These are phyloP conservation scores for Trichosporon coremiiforme DNA, from an alignment of 1,284 basidiomycete species.

Conservation along the genomic window DNA sequence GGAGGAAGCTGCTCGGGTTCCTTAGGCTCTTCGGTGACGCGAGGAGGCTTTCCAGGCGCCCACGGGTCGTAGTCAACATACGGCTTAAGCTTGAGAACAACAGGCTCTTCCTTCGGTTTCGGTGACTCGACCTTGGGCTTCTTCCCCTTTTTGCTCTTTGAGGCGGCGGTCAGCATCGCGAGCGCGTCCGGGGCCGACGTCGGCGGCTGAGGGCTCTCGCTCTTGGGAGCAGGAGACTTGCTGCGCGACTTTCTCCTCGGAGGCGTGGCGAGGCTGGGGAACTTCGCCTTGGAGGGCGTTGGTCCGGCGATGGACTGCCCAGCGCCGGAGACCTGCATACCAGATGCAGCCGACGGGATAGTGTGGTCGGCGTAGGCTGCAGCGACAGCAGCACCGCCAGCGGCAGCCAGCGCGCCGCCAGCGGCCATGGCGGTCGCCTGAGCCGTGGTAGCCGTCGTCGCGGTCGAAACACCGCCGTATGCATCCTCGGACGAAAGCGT, in stretches of 20 bases:
- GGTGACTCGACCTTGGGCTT: conserved; percentile 20
- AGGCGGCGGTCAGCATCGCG: conserved; percentile 8
- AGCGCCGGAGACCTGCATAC: background rate
- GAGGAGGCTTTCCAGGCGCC: conserved; percentile 27
- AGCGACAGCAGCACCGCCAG: background rate
- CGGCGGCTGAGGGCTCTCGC: conserved; percentile 18
- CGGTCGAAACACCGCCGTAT: conserved; percentile 10
- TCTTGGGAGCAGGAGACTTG: conserved; percentile 14
- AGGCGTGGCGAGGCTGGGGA: background rate
- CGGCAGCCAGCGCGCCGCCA: conserved; percentile 3
- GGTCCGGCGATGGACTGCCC: background rate
- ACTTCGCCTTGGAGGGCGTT: background rate
- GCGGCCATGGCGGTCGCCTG: conserved; percentile 18
- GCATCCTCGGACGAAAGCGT: conserved; percentile 4
- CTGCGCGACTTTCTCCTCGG: background rate
- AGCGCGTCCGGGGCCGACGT: conserved; percentile 19
- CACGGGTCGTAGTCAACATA: conserved; percentile 22
- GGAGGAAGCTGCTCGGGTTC: conserved; percentile 27
- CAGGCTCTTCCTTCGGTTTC: conserved; percentile 19
- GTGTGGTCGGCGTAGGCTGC: background rate
- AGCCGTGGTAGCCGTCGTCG: background rate
- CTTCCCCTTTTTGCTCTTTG: conserved; percentile 16
- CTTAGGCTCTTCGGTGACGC: conserved; percentile 27
- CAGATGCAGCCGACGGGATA: background rate
- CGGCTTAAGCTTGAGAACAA: conserved; percentile 17